Conservation (phyloP, 1,284 basidiomycete species). For the Sphagnurus paluster region DNA sequence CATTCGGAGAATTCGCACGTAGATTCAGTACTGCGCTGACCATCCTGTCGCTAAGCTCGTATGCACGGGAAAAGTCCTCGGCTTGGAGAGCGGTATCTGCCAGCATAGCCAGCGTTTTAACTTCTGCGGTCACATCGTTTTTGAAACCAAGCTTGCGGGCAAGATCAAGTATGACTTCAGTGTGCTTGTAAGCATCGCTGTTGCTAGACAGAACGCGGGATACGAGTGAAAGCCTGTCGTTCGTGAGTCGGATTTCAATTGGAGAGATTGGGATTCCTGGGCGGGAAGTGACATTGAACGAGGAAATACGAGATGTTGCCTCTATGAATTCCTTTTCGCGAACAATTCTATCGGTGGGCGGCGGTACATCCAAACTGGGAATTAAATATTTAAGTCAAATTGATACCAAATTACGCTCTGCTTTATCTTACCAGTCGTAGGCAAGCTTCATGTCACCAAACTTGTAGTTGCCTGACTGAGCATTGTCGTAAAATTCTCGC, state of each 20-base stretch:
- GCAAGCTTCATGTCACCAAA: slow-evolving; percentile 94
- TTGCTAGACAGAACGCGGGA: slow-evolving; percentile 81
- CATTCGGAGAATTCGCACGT: slow-evolving; percentile 37
- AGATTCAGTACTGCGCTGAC: slow-evolving; percentile 59
- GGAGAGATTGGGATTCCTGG: slow-evolving; percentile 81
- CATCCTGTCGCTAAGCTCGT: slow-evolving; percentile 73
- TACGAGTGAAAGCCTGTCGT: slow-evolving; percentile 82
- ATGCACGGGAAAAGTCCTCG: slow-evolving; percentile 76
- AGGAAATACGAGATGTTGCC: slow-evolving; percentile 84
- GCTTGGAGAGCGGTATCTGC: slow-evolving; percentile 79
- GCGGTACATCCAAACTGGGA: slow-evolving; percentile 72
- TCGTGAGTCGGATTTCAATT: slow-evolving; percentile 86
- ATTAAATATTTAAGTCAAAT: slow-evolving; percentile 11
- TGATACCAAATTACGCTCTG: slow-evolving; percentile 18
- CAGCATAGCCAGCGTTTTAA: slow-evolving; percentile 85
- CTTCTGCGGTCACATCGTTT: slow-evolving; percentile 68
- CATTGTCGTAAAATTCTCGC: slow-evolving; percentile 91
- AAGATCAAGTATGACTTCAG: slow-evolving; percentile 87
- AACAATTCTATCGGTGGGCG: slow-evolving; percentile 58
- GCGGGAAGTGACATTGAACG: slow-evolving; percentile 77
- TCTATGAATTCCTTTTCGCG: slow-evolving; percentile 91
- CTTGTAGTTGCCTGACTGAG: slow-evolving; percentile 87
- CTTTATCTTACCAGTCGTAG: slow-evolving; percentile 92
- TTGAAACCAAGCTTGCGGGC: slow-evolving; percentile 83
- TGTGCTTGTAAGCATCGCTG: slow-evolving; percentile 84